A percentile compares a stretch with the other conserved stretches of the same genome.
These are phyloP conservation scores for Sclerotinia borealis DNA, from an alignment of 2,329 filamentous ascomycete species.

Conservation along the genomic window DNA sequence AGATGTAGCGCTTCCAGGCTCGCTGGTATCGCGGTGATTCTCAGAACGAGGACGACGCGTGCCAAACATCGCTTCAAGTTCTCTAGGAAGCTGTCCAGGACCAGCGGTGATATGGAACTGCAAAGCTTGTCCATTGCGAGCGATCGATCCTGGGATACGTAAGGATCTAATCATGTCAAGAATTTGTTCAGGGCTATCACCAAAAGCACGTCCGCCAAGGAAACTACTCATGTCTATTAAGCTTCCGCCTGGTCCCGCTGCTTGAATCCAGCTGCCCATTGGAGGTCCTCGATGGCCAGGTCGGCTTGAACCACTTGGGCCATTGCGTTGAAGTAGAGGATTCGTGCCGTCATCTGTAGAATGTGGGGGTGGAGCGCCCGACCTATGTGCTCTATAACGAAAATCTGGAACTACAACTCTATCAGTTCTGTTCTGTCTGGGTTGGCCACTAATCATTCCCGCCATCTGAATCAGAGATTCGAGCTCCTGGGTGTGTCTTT, in stretches of 20 bases:
- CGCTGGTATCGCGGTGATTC: constrained; percentile 23
- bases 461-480: neutral
- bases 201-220: constrained; percentile 29
- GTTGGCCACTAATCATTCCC: neutral
- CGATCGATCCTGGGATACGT: constrained; percentile 28
- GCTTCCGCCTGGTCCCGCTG: constrained; percentile 33
- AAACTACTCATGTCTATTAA: constrained; percentile 27
- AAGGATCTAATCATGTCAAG: constrained; percentile 32
- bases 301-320: constrained; percentile 34
- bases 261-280: constrained; percentile 48
- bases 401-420: constrained; percentile 29
- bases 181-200: constrained; percentile 29
- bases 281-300: constrained; percentile 43
- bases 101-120: constrained; percentile 54
- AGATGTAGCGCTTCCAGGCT: constrained; percentile 30
- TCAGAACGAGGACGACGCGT: constrained; percentile 23
- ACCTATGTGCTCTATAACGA: constrained; percentile 46
- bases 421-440: constrained; percentile 29
- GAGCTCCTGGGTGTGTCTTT: neutral
- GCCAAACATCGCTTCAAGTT: constrained; percentile 42
- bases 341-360: constrained; percentile 77
- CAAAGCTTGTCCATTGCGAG: constrained; percentile 46
- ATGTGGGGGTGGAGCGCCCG: constrained; percentile 42
- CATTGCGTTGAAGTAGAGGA: constrained; percentile 68
- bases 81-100: constrained; percentile 44